Evolutionary conservation across 2,329 filamentous ascomycete genomes (phyloP).

Genomic region (Zymoseptoria brevis): DNA sequence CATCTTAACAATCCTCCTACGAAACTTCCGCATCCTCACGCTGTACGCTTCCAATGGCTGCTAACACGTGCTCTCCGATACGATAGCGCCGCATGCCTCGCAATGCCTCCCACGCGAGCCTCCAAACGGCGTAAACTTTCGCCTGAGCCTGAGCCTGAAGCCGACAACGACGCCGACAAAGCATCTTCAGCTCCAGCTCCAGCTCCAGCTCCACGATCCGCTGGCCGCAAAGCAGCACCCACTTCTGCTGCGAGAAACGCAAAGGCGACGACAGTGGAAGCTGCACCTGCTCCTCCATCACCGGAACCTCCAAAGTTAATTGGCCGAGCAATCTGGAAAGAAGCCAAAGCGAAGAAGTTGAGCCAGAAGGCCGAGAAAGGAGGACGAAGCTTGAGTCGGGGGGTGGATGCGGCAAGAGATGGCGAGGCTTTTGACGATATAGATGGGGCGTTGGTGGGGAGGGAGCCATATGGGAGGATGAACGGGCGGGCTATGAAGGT

Average conservation of each 20-base stretch:
- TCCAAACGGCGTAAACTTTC: slow-evolving; percentile 26
- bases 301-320: background rate
- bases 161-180: slow-evolving; percentile 3
- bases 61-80: background rate
- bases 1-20: background rate
- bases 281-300: slow-evolving; percentile 1
- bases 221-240: background rate
- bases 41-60: background rate
- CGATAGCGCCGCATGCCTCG: background rate
- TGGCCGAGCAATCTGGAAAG: slow-evolving; percentile 11
- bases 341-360: slow-evolving; percentile 12
- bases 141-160: slow-evolving; percentile 6
- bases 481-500: slow-evolving; percentile 4
- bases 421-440: slow-evolving; percentile 36
- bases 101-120: slow-evolving; percentile 22
- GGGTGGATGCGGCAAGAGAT: background rate
- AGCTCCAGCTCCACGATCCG: background rate
- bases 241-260: background rate
- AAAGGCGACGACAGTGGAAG: slow-evolving; percentile 5
- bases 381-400: background rate
- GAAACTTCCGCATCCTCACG: background rate
- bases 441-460: slow-evolving; percentile 31
- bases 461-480: slow-evolving; percentile 7
- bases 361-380: background rate
- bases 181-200: slow-evolving; percentile 7